Conservation (phyloP, 306 rosid species). For the Glycine tomentella region DNA sequence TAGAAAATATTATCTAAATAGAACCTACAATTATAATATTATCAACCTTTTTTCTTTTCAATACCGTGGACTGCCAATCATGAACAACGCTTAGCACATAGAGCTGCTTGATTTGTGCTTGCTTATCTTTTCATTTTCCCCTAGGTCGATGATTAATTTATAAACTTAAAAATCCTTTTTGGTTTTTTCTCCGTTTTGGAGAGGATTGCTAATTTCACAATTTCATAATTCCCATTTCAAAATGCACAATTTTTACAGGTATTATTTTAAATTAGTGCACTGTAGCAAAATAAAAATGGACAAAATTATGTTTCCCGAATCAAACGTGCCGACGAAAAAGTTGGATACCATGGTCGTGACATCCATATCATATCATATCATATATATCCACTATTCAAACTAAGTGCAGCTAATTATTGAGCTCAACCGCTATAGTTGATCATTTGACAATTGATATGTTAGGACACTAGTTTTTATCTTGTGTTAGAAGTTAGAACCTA, state of each 20-base stretch:
- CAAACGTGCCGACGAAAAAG: neutral
- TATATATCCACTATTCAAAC: constrained; percentile 1
- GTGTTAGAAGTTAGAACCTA: neutral
- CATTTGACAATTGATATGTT: neutral
- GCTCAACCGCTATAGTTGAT: neutral
- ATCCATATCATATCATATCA: neutral
- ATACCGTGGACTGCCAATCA: neutral
- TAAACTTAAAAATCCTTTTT: neutral
- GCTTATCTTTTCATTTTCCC: neutral
- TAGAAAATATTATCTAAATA: too few relatives aligned
- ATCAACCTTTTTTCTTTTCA: neutral
- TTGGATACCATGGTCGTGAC: neutral
- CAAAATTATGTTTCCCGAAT: neutral
- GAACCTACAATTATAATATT: neutral
- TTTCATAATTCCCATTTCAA: neutral
- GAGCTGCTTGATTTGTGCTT: neutral
- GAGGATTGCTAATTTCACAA: neutral
- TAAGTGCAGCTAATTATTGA: constrained; percentile 1
- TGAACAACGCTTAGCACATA: neutral
- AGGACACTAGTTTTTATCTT: neutral
- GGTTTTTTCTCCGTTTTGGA: neutral
- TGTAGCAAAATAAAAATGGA: neutral
- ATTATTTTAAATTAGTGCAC: neutral
- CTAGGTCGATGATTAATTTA: neutral
- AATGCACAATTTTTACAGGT: neutral